A percentile compares a stretch with the other conserved stretches of the same genome.
Evolutionary conservation across 2,329 filamentous ascomycete genomes (phyloP).

Genomic region (Calonectria hongkongensis): DNA sequence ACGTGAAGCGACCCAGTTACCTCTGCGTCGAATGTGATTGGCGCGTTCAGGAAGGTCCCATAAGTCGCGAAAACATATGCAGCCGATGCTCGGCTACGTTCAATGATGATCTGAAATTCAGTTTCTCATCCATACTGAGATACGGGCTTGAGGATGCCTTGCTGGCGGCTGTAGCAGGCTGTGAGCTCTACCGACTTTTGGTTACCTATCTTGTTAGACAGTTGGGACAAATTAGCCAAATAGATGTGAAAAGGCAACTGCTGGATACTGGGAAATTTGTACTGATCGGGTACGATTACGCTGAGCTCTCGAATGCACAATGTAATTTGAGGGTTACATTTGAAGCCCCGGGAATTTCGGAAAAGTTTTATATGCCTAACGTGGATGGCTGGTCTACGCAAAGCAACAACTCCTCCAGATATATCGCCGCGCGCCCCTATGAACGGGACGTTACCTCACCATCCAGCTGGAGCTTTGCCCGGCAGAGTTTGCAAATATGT

Average conservation of each 20-base stretch:
- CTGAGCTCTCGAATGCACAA: not conserved
- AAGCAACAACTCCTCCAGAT: not conserved
- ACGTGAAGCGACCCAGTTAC: not conserved
- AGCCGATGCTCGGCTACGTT: not conserved
- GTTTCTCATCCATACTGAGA: not conserved
- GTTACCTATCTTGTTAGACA: not conserved
- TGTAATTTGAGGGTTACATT: not conserved
- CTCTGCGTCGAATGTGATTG: conserved; percentile 1
- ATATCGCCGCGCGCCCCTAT: conserved; percentile 23
- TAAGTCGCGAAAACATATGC: not conserved
- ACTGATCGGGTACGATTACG: accelerated
- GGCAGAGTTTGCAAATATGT: not conserved
- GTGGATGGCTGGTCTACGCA: conserved; percentile 3
- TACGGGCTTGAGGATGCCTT: not conserved
- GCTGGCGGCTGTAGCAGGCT: conserved; percentile 1
- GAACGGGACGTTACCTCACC: not conserved
- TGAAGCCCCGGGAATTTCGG: no score
- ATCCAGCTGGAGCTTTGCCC: conserved; percentile 1
- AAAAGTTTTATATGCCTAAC: not conserved
- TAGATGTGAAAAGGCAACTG: no score
- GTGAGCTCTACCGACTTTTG: conserved; percentile 12
- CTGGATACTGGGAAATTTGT: not conserved
- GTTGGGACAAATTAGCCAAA: no score
- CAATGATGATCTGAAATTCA: not conserved
- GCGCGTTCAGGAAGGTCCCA: not conserved